Base-by-base conservation (phyloP, 164 flowering plant species). In the Piper betle region DNA sequence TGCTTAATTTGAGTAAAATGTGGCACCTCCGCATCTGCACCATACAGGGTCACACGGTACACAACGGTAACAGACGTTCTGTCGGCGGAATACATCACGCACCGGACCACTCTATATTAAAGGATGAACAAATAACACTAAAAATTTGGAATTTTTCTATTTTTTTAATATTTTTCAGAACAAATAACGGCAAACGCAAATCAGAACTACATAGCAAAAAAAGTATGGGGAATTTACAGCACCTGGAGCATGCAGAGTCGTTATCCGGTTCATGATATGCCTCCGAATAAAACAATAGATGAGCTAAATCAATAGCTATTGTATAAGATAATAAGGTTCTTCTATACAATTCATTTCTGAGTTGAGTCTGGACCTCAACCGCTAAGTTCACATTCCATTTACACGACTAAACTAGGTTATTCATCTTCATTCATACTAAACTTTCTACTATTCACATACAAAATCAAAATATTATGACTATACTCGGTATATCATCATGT, bases 211-310 rank as follows among this genome's bases (percentile, higher is more conserved):
- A 5, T 25, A 25, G 3, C 25, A 19, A 25, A 25, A 15, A 55
- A 58, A 58, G 41, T 46, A 53, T 52, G 18, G 52, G 18, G 59
- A 37, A 25, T 40, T 37, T 17, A 52, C 37, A 16, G 10, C 62
- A 91, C 97, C 97, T 58, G 97, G 85, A 62, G 94, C 94, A 69
- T 86, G 91, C 39, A 91, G 59, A 70, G 88, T 91, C 96, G 88
- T 76, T 64, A 88, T 86, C 68, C 97, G 71, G 69, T 88, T 88
- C 59, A 81, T 91, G 55, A 81, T 69, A 70, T 91, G 97, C 96
- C 97, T 91, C 81, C 69, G 77, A 71, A 62, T 41, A 74, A 40
- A 7, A 65, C 56, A 66, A 13, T 17, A 17, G 57, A 55, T 57
- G 20, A 48, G 10, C 43, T 37, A 41, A 16, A 40, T n/a, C n/a